A percentile compares a stretch with the other conserved stretches of the same genome.
Conservation (phyloP, 805 yeast species). For the Candida cerambycidarum region DNA sequence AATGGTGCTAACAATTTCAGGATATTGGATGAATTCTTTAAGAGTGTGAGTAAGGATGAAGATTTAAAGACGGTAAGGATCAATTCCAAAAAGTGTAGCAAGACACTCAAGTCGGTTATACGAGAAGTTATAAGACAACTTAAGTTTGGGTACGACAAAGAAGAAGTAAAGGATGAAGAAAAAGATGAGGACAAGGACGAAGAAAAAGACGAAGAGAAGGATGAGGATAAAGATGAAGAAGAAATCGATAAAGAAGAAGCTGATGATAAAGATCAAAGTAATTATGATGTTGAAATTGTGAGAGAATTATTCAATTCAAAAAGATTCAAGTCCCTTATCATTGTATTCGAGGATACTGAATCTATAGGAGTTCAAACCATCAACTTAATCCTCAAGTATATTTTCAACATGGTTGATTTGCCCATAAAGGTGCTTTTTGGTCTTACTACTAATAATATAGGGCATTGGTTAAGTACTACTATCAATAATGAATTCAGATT, state of each 20-base stretch:
- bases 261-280: constrained; percentile 22
- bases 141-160: constrained; percentile 8
- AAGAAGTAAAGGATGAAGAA: constrained; percentile 14
- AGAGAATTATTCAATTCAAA: constrained; percentile 7
- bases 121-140: constrained; percentile 34
- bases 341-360: constrained; percentile 40
- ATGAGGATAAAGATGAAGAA: constrained; percentile 15
- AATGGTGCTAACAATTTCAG: constrained; percentile 42
- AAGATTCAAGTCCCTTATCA: constrained; percentile 1
- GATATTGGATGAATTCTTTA: constrained; percentile 35
- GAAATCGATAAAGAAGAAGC: constrained; percentile 30
- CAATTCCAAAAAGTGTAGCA: constrained; percentile 29
- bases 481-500: constrained; percentile 31
- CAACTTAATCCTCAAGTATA: constrained; percentile 33
- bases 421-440: constrained; percentile 40
- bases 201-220: constrained; percentile 9
- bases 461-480: constrained; percentile 36
- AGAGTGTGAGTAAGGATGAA: constrained; percentile 6
- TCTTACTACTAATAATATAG: constrained; percentile 33
- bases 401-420: constrained; percentile 22
- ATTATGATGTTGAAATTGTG: constrained; percentile 34
- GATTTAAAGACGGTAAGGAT: constrained; percentile 25
- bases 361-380: constrained; percentile 33
- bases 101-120: constrained; percentile 32
- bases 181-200: constrained; percentile 18